phyloP scores from a whole-genome alignment of 148 eudicot genomes.

The Fagopyrum homotropicum region DNA sequence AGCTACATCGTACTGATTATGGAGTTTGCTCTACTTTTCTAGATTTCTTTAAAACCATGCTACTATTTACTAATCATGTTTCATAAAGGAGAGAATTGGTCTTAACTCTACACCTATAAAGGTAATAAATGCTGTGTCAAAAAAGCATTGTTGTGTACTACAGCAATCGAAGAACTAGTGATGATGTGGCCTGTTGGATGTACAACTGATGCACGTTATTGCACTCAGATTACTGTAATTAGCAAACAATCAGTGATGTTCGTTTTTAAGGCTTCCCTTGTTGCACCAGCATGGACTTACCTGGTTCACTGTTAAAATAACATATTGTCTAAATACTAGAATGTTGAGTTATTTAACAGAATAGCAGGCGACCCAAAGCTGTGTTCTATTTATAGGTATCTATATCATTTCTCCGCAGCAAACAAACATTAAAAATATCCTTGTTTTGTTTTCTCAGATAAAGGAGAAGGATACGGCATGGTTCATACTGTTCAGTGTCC shows the following conservation, averaged over 20 bases:
- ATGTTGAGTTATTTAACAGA: not conserved
- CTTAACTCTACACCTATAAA: not conserved
- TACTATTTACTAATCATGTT: not conserved
- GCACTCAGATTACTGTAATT: not conserved
- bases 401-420: not conserved
- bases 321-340: not conserved
- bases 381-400: not conserved
- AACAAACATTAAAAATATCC: not conserved
- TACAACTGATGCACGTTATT: not conserved
- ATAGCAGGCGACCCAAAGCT: not conserved
- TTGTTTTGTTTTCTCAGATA: slow-evolving; percentile 32
- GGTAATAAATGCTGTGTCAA: not conserved
- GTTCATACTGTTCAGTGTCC: slow-evolving; percentile 89
- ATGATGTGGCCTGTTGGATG: not conserved
- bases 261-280: not conserved
- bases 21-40: not conserved
- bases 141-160: not conserved
- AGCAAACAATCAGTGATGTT: not conserved
- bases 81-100: not conserved
- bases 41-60: not conserved
- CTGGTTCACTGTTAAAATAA: not conserved
- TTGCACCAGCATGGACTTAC: not conserved
- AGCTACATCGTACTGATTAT: too few relatives aligned
- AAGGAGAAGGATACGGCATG: slow-evolving; percentile 96
- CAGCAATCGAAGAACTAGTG: not conserved